Base-by-base conservation (phyloP, 176 grass and related monocot species). In the Lolium multiflorum region DNA sequence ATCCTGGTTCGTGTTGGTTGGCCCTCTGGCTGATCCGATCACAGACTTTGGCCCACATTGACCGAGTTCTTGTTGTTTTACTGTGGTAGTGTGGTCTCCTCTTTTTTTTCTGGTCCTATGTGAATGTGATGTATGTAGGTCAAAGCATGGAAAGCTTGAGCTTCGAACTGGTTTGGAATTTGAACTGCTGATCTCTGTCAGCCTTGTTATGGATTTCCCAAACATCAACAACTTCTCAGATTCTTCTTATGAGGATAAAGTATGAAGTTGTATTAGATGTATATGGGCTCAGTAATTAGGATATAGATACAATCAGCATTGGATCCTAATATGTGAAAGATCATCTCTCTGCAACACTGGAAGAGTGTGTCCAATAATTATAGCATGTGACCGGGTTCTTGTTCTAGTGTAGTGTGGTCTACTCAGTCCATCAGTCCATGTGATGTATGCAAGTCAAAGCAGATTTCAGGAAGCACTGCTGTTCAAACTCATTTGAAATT, bases 21-120 rank as follows among this genome's bases (percentile, higher is more conserved):
- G 76, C 35, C 20, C 83, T 76, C 88, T n/a, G n/a, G n/a, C n/a
- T 82, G 68, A 77, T 67, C 80, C n/a, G 60, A 89, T 73, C 83
- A 6, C 58, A 55, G 66, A 86, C 26, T 74, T 69, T 76, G 74
- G 15, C 68, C 80, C 74, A 72, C 47, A 78, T 62, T 78, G 74
- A 82, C 35, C 79, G 24, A 51, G 41, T 54, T 62, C 58, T 47
- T 38, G 48, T 57, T 62, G 43, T 39, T 58, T 25, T 35, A 78
- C 84, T 43, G 46, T 26, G 5, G 14, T 35, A 78, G 80, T 43
- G 46, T 26, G 5, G 14, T 31, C 63, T 87, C 35, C 72, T 78
- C 44, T 38, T 46, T 73, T 43, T 3, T 3, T 35, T 0, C 7
- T 5, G 41, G 41, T 22, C 71, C 2, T 10, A 47, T 14, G 15